Conservation (phyloP, 1,284 basidiomycete genomes). For the Apiotrichum gamsii region DNA sequence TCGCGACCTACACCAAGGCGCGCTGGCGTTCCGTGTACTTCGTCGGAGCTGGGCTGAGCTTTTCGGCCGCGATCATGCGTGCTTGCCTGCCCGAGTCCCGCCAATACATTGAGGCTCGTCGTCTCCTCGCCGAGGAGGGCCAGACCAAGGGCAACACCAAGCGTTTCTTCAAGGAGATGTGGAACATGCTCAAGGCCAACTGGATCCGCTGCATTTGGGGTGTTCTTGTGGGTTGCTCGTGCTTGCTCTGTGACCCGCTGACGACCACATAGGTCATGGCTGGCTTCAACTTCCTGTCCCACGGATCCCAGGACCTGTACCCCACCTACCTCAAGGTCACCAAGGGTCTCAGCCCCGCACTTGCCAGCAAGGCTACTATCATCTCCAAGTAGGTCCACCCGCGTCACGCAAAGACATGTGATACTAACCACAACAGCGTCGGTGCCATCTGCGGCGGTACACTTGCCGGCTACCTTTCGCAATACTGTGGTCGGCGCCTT, state of each 20-base stretch:
- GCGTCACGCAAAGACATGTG: too few relatives aligned
- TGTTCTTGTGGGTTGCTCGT: slow-evolving; percentile 22
- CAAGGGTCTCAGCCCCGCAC: slow-evolving; percentile 47
- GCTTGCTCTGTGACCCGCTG: neutral
- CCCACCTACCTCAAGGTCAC: slow-evolving; percentile 21
- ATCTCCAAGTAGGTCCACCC: slow-evolving; percentile 64
- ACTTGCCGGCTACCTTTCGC: slow-evolving; percentile 69
- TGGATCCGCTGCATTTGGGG: slow-evolving; percentile 77
- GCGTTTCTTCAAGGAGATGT: slow-evolving; percentile 64
- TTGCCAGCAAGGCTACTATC: slow-evolving; percentile 80
- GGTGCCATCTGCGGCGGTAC: slow-evolving; percentile 73
- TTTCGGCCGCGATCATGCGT: slow-evolving; percentile 66
- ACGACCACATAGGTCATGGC: neutral
- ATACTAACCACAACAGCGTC: slow-evolving; percentile 25
- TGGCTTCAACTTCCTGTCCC: slow-evolving; percentile 84
- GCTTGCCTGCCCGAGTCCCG: slow-evolving; percentile 70
- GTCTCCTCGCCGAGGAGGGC: slow-evolving; percentile 42
- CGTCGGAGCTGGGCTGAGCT: slow-evolving; percentile 57
- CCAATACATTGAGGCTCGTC: slow-evolving; percentile 54
- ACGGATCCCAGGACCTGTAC: slow-evolving; percentile 53
- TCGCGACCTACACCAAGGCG: slow-evolving; percentile 7
- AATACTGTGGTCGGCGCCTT: slow-evolving; percentile 79
- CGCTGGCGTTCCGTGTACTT: slow-evolving; percentile 50
- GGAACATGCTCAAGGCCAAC: slow-evolving; percentile 67
- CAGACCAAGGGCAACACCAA: slow-evolving; percentile 57